Base-by-base conservation (phyloP, 1,139 yeast genomes). In the Taphrina pruni region DNA sequence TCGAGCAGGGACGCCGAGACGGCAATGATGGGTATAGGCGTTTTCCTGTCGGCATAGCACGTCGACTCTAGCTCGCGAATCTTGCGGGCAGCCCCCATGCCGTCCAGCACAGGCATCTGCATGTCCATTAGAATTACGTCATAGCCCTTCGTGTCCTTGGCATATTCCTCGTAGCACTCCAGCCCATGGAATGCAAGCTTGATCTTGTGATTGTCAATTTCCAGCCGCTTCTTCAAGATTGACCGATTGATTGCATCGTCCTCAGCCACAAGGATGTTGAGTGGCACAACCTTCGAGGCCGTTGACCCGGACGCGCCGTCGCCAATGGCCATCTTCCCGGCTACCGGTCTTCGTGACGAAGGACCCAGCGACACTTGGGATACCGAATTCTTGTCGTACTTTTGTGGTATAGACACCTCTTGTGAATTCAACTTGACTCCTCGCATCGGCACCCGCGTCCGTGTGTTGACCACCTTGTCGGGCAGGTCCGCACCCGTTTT, bases 91-190 rank as follows among this genome's bases (percentile, higher is more conserved):
- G 69, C 65, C 4, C 48, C 61, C 65, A 58, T 52, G 41, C 99
- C 99, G 77, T 93, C 98, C 73, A 92, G 83, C 75, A 87, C 88
- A 1, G 98, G 98, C 98, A 93, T 93, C 79, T 93, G 98, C 60
- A 93, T 94, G 79, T 93, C 99, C 98, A 93, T 93, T 76, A 93
- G 89, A 8, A 93, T 86, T 68, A 93, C 80, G 75, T 90, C 94
- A 64, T 38, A 60, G 14, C 26, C 41, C 14, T 14, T 36, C 17
- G 56, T 50, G 14, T 41, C 56, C 48, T 66, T 58, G n/a, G 60
- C 35, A 45, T 45, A 66, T 36, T 36, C 69, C 14, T 58, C 66
- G 32, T 46, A 52, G 43, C 69, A 58, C 32, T 66, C 69, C 11
- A 41, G 21, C 12, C 69, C 69, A 41, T 66, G 51, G 43, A 35